phyloP scores from a whole-genome alignment of 139 green algal genomes.

The Closterium sp. region DNA sequence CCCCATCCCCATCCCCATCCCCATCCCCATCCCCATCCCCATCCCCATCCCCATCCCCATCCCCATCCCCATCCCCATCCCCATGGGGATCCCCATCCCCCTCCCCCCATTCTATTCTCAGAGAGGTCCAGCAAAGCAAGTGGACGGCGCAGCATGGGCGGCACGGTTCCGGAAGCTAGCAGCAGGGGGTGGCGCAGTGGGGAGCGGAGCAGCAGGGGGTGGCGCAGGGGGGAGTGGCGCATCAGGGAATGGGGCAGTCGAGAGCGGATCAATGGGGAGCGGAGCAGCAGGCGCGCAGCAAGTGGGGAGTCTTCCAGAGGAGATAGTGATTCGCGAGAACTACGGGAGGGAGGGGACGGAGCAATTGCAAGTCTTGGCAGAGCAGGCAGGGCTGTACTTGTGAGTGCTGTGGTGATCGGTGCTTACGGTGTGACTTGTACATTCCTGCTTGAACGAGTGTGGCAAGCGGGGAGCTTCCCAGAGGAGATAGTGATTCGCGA shows the following conservation, averaged over 20 bases:
- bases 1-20: background rate
- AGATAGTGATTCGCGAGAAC: conserved; percentile 19
- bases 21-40: too few relatives aligned
- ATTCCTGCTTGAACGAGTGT: too few relatives aligned
- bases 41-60: background rate
- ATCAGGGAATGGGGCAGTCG: too few relatives aligned
- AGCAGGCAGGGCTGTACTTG: conserved; percentile 11
- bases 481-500: conserved; percentile 7
- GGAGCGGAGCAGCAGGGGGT: background rate
- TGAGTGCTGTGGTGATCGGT: background rate
- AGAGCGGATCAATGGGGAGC: too few relatives aligned
- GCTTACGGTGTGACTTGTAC: too few relatives aligned
- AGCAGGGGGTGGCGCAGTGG: background rate
- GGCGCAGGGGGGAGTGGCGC: background rate
- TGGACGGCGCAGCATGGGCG: background rate
- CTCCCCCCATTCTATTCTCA: background rate
- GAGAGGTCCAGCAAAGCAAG: background rate
- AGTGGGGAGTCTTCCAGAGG: background rate
- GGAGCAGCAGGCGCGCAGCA: background rate
- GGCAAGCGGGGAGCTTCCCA: too few relatives aligned
- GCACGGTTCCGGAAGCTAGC: background rate
- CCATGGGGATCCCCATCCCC: background rate
- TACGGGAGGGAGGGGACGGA: conserved; percentile 18
- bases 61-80: background rate
- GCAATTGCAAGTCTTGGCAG: background rate